Conservation (phyloP, 768 basidiomycete genomes). For the Amylocystis lapponica region DNA sequence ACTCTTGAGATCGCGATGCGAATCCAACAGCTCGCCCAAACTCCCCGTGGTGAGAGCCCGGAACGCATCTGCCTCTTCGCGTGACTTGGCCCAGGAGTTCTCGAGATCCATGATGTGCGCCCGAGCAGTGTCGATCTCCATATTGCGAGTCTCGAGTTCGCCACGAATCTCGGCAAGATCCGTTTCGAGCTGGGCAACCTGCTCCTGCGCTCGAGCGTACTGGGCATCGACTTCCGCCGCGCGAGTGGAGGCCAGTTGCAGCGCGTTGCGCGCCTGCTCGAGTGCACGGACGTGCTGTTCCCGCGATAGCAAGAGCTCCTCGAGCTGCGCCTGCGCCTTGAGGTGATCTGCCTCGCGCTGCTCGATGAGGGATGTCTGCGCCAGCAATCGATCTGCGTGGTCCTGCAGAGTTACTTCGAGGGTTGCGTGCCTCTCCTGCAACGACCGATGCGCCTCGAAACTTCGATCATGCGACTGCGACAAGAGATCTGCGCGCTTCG, state of each 20-base stretch:
- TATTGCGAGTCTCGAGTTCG: constrained; percentile 71
- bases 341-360: constrained; percentile 77
- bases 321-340: constrained; percentile 57
- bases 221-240: constrained; percentile 75
- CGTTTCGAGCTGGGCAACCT: constrained; percentile 62
- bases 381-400: constrained; percentile 66
- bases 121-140: constrained; percentile 68
- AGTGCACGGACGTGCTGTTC: constrained; percentile 86
- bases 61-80: constrained; percentile 90
- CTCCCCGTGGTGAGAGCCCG: constrained; percentile 80
- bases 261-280: constrained; percentile 76
- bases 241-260: constrained; percentile 70
- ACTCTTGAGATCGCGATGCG: constrained; percentile 77
- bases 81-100: constrained; percentile 86
- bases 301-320: constrained; percentile 61
- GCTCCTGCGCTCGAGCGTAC: constrained; percentile 64
- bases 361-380: constrained; percentile 67
- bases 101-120: constrained; percentile 72
- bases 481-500: constrained; percentile 67
- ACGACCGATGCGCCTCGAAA: constrained; percentile 56
- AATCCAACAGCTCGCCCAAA: constrained; percentile 82
- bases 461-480: constrained; percentile 65
- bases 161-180: constrained; percentile 76
- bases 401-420: constrained; percentile 69
- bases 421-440: constrained; percentile 56